phyloP scores from a whole-genome alignment of 345 rosid genomes.

The Bruguiera parviflora region DNA sequence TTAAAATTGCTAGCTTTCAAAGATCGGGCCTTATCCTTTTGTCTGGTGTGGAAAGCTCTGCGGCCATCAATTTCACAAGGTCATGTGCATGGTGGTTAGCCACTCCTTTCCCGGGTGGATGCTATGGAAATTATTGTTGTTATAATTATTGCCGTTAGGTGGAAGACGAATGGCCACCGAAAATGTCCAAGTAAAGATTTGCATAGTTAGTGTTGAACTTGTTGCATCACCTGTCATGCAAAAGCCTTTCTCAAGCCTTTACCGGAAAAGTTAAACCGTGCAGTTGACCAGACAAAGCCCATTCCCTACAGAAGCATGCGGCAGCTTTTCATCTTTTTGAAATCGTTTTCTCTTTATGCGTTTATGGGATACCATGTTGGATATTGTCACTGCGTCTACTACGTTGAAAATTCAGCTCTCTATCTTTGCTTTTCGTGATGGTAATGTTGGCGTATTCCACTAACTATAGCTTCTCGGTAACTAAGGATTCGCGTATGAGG shows the following conservation, averaged over 20 bases:
- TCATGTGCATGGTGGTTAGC: not conserved
- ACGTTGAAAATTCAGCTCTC: too few species aligned
- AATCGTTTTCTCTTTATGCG: too few species aligned
- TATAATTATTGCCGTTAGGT: not conserved
- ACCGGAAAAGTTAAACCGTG: not conserved
- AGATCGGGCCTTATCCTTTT: not conserved
- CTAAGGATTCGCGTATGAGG: too few species aligned
- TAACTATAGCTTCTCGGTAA: too few species aligned
- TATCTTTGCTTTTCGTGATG: too few species aligned
- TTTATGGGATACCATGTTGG: too few species aligned
- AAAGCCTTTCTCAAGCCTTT: not conserved
- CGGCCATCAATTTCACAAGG: not conserved
- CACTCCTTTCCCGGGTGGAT: not conserved
- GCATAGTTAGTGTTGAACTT: not conserved
- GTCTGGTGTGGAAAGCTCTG: not conserved
- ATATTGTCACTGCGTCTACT: too few species aligned
- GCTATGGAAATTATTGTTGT: not conserved
- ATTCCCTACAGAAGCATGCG: too few species aligned
- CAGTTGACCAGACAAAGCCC: too few species aligned
- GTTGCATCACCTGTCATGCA: not conserved
- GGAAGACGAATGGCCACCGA: not conserved
- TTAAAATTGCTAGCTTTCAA: not conserved
- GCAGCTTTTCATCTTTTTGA: too few species aligned
- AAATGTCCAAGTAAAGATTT: not conserved
- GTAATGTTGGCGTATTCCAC: too few species aligned